Evolutionary conservation across 2,329 filamentous ascomycete genomes (phyloP), one percentile per base, ranked within the genome.

Genomic region (Penicillium glabrum): DNA sequence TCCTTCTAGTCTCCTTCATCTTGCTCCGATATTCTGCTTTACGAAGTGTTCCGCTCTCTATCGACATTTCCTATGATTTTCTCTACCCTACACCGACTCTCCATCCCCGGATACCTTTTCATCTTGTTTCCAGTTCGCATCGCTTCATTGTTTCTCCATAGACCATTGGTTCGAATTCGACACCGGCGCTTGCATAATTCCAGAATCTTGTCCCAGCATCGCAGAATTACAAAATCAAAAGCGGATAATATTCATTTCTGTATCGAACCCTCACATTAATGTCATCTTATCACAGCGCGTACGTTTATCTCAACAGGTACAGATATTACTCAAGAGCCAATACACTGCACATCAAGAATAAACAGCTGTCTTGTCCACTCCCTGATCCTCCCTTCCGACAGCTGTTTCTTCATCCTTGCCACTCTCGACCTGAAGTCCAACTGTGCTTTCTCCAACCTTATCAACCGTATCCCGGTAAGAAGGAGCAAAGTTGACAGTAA

Each of bases 401-500:
- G 54, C 67, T 59, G 71, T 70, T 55, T 75, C 69, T 31, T 63
- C 65, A 29, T 62, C 62, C n/a, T 60, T 61, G 8, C 5, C 9
- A 54, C 16, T 56, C 73, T 43, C 23, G 27, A 51, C 23, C 46
- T 54, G 71, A 35, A 75, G 60, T 1, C 80, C 81, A 59, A 83
- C 72, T 23, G 75, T 75, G 7, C 79, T 77, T 35, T 74, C 74
- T 0, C 76, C 77, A 43, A 82, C 76, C 55, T 74, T 79, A 67
- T 91, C 89, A 3, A 86, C 84, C 0, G 86, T 83, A 53, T 82
- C 75, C 33, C 82, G 78, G 68, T 91, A 91, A 3, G 79, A 74
- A 0, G 86, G 85, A 5, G 86, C 76, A 63, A 89, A 89, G 72
- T 91, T 91, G 59, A 87, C 85, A 7, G 80, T 80, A 21, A 85